Evolutionary conservation across 1,284 basidiomycete genomes (phyloP).

Genomic region (Cutaneotrichosporon cyanovorans): DNA sequence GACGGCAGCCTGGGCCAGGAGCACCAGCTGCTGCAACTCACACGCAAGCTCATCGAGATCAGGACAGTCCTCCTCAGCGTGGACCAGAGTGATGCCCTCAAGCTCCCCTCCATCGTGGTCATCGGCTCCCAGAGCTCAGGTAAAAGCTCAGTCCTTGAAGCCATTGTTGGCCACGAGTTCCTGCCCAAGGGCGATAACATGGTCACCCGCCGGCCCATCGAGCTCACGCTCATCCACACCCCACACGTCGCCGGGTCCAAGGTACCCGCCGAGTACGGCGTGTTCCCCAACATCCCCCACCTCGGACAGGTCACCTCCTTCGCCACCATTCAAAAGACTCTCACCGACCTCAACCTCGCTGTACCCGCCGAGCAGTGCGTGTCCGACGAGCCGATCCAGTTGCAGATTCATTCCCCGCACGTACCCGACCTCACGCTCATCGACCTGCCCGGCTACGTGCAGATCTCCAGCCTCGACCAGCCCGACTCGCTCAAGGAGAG

Average conservation of each 20-base stretch:
- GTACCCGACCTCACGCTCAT: conserved; percentile 96
- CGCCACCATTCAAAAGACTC: conserved; percentile 76
- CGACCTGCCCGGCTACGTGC: conserved; percentile 95
- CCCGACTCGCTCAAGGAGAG: conserved; percentile 91
- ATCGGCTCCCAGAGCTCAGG: conserved; percentile 97
- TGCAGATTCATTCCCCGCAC: conserved; percentile 89
- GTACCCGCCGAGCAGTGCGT: conserved; percentile 83
- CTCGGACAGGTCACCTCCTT: conserved; percentile 88
- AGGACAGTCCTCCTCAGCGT: conserved; percentile 86
- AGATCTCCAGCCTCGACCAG: conserved; percentile 90
- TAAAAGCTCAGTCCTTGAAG: conserved; percentile 94
- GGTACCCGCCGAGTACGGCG: conserved; percentile 75
- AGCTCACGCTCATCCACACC: conserved; percentile 92
- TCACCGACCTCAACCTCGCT: conserved; percentile 91
- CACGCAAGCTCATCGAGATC: conserved; percentile 93
- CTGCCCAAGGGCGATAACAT: conserved; percentile 97
- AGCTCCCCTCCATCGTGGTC: conserved; percentile 93
- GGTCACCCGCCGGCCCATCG: conserved; percentile 97
- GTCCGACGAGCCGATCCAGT: conserved; percentile 89
- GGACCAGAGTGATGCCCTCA: conserved; percentile 88
- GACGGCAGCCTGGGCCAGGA: conserved; percentile 19
- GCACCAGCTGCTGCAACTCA: conserved; percentile 71
- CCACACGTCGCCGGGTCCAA: conserved; percentile 52
- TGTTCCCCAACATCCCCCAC: conserved; percentile 65
- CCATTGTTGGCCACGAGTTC: conserved; percentile 97